A percentile compares a stretch with the other conserved stretches of the same genome.
Evolutionary conservation across 139 green algal genomes (phyloP).

Genomic region (Nannochloris sp.): DNA sequence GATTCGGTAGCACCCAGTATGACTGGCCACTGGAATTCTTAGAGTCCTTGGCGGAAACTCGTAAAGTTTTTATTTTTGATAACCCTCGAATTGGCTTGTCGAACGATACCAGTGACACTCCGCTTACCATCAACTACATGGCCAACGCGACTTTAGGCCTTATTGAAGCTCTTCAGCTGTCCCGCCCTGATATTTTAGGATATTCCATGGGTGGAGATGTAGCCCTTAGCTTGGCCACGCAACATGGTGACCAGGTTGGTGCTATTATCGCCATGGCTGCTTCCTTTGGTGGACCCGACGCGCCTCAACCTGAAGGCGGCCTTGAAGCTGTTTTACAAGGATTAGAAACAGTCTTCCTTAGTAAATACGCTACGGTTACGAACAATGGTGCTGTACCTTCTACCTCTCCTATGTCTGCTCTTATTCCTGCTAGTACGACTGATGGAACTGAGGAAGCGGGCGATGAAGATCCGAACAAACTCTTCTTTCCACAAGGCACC

Average conservation of each 20-base stretch:
- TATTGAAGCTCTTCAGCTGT: neutral
- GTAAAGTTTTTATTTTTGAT: neutral
- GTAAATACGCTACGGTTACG: neutral
- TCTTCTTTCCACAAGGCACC: neutral
- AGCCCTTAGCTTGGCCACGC: neutral
- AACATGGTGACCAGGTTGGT: neutral
- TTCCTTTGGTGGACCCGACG: neutral
- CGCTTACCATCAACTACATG: neutral
- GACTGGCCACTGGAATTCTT: constrained; percentile 2
- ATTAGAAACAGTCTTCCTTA: neutral
- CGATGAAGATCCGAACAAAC: neutral
- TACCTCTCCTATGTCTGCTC: no score
- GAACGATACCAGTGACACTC: neutral
- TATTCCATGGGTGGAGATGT: neutral
- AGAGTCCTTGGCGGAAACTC: neutral
- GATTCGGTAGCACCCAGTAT: neutral
- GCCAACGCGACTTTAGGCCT: neutral
- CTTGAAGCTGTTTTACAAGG: neutral
- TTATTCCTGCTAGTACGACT: no score
- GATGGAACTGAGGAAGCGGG: neutral
- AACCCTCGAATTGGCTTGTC: neutral
- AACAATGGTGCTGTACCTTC: no score
- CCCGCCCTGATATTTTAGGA: neutral
- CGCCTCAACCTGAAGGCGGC: neutral
- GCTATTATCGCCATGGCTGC: neutral